A percentile compares a stretch with the other conserved stretches of the same genome.
Conservation (phyloP, 2,329 filamentous ascomycete species). For the Epichloe elymi region DNA sequence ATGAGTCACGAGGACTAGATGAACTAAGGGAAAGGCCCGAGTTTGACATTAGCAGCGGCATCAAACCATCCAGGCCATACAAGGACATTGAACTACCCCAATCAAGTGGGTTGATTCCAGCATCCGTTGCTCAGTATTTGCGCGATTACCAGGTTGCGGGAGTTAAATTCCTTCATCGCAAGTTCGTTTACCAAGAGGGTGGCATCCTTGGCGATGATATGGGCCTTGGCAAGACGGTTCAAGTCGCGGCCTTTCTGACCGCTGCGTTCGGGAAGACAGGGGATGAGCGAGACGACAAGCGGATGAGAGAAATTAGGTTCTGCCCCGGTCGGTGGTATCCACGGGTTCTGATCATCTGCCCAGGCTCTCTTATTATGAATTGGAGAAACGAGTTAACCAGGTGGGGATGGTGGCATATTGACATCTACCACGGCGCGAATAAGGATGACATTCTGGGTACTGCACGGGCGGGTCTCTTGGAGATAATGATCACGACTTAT, state of each 20-base stretch:
- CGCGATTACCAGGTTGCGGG: slow-evolving; percentile 85
- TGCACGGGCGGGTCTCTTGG: slow-evolving; percentile 62
- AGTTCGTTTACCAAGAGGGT: slow-evolving; percentile 84
- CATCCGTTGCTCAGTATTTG: slow-evolving; percentile 79
- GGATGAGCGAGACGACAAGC: slow-evolving; percentile 71
- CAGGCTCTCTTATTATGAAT: slow-evolving; percentile 76
- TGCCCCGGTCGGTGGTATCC: slow-evolving; percentile 56
- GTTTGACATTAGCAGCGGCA: slow-evolving; percentile 40
- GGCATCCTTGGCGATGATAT: slow-evolving; percentile 93
- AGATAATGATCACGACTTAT: slow-evolving; percentile 93
- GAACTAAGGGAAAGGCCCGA: slow-evolving; percentile 53
- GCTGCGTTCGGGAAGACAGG: slow-evolving; percentile 90
- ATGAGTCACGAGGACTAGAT: slow-evolving; percentile 22
- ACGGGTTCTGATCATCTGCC: slow-evolving; percentile 72
- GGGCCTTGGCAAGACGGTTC: slow-evolving; percentile 93
- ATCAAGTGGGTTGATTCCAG: slow-evolving; percentile 73
- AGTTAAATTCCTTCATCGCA: slow-evolving; percentile 69
- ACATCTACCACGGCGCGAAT: slow-evolving; percentile 59
- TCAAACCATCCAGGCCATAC: slow-evolving; percentile 57
- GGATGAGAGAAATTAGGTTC: slow-evolving; percentile 75
- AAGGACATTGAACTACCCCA: slow-evolving; percentile 61
- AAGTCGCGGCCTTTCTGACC: slow-evolving; percentile 84
- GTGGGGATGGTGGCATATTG: slow-evolving; percentile 94
- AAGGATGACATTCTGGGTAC: slow-evolving; percentile 60
- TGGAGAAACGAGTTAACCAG: slow-evolving; percentile 77